phyloP scores from a whole-genome alignment of 2,329 filamentous ascomycete genomes.

The Geoglossum cookeanum region DNA sequence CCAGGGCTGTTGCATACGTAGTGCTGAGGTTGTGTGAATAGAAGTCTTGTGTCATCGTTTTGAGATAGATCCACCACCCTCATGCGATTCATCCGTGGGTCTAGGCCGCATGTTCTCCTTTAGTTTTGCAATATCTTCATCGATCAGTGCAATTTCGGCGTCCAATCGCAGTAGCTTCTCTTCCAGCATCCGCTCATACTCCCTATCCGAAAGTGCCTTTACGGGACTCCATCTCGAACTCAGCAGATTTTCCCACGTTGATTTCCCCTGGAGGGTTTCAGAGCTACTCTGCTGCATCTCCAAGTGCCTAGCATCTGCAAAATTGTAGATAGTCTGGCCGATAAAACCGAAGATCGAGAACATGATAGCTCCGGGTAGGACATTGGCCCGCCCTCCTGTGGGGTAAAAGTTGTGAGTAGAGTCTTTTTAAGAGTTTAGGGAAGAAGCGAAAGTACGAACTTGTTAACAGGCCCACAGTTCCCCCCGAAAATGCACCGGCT shows the following conservation, averaged over 20 bases:
- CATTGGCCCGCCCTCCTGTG: slow-evolving; percentile 33
- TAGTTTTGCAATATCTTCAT: slow-evolving; percentile 44
- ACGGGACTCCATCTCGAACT: slow-evolving; percentile 54
- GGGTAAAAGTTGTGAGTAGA: slow-evolving; percentile 1
- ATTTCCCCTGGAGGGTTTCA: not conserved
- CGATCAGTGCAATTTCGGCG: slow-evolving; percentile 57
- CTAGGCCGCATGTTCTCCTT: not conserved
- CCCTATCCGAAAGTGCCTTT: slow-evolving; percentile 47
- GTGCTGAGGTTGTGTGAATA: too few relatives aligned
- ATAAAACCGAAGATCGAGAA: slow-evolving; percentile 37
- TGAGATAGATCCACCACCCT: not conserved
- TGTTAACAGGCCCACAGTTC: slow-evolving; percentile 36
- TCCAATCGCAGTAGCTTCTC: slow-evolving; percentile 55
- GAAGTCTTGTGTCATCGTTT: not conserved
- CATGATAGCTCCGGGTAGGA: slow-evolving; percentile 38
- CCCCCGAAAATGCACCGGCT: slow-evolving; percentile 48
- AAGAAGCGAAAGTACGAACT: slow-evolving; percentile 7
- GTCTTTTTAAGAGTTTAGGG: slow-evolving; percentile 11
- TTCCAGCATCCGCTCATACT: slow-evolving; percentile 50
- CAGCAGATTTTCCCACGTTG: slow-evolving; percentile 29
- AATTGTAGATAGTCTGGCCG: slow-evolving; percentile 37
- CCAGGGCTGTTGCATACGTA: too few relatives aligned
- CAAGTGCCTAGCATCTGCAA: slow-evolving; percentile 27
- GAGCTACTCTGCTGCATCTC: slow-evolving; percentile 20
- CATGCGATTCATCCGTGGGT: not conserved